Base-by-base conservation (phyloP, 1,284 basidiomycete species). In the Afroboletus lepidellus region DNA sequence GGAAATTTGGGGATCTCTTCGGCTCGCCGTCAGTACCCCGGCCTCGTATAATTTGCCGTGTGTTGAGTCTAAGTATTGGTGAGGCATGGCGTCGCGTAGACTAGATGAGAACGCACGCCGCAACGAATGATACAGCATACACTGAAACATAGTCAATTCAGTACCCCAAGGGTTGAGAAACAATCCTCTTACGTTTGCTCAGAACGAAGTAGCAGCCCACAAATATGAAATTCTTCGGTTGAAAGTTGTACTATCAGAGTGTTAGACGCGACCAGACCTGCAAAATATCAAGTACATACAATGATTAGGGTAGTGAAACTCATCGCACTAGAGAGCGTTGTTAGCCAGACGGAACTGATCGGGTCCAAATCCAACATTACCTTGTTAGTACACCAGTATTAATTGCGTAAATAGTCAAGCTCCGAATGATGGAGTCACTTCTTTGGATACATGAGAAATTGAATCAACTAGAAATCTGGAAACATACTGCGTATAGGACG, bases 81-180 rank as follows among this genome's bases (percentile, higher is more conserved):
- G 21, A 60, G 56, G 2, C 24, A 20, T 29, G 44, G 30, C 21
- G 30, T 18, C 53, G 41, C 20, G 57, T 29, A 12, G 2, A 23
- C 8, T 6, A 45, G 4, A 44, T 12, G 34, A 18, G 38, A 11
- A 61, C 81, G 51, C 62, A 85, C 81, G 85, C 83, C 50, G 84
- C 82, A 60, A 87, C 72, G 63, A 83, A 84, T 5, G 85, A 87
- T 50, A 84, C 80, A 1, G 78, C 81, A 59, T 86, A 87, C 27
- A 86, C 85, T 87, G 53, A 3, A 49, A 44, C 36, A 51, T 23
- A 21, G 42, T 48, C 46, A 49, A 37, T 41, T 34, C 34, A 37
- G 46, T 39, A 29, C n/a, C 16, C n/a, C 27, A 21, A 21, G 4
- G 8, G 5, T 30, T 13, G 8, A 36, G 24, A 11, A 23, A 25